Percentiles rank a stretch among this genome's conserved stretches.
phyloP scores from a whole-genome alignment of 176 grass and related monocot genomes.

The Aegilops speltoides region DNA sequence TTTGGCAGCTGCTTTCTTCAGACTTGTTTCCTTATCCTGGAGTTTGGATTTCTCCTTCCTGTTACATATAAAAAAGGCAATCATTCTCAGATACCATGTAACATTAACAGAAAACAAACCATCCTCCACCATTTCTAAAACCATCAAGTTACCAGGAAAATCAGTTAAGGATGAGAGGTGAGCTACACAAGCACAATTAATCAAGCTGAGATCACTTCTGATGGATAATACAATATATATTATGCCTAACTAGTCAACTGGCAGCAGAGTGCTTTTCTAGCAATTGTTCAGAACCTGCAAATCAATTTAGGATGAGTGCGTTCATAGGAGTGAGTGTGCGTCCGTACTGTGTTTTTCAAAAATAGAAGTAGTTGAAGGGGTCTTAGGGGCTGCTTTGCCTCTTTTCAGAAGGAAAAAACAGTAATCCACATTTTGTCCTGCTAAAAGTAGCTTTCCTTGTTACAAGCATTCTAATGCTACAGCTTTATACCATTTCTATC shows the following conservation, averaged over 20 bases:
- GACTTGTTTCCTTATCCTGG: slow-evolving; percentile 82
- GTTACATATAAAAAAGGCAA: slow-evolving; percentile 3
- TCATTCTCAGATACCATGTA: not conserved
- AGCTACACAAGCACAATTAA: slow-evolving; percentile 3
- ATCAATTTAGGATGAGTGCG: too few relatives aligned
- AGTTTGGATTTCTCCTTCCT: slow-evolving; percentile 88
- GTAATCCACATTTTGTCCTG: too few relatives aligned
- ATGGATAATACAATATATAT: not conserved
- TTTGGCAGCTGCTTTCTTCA: slow-evolving; percentile 90
- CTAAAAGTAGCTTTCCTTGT: too few relatives aligned
- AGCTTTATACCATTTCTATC: too few relatives aligned
- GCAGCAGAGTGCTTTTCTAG: not conserved
- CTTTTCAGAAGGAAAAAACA: too few relatives aligned
- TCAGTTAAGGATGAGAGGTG: not conserved
- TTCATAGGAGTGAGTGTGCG: too few relatives aligned
- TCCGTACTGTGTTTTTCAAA: too few relatives aligned
- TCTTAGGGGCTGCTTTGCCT: too few relatives aligned
- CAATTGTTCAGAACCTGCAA: slow-evolving; percentile 8
- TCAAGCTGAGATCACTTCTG: not conserved
- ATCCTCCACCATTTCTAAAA: not conserved
- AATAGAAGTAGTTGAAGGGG: too few relatives aligned
- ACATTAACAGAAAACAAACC: not conserved
- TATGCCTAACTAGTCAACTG: not conserved
- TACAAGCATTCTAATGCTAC: too few relatives aligned
- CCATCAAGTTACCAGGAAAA: slow-evolving; percentile 13